Base-by-base conservation (phyloP, 345 rosid species). In the Euphorbia pulcherrima region DNA sequence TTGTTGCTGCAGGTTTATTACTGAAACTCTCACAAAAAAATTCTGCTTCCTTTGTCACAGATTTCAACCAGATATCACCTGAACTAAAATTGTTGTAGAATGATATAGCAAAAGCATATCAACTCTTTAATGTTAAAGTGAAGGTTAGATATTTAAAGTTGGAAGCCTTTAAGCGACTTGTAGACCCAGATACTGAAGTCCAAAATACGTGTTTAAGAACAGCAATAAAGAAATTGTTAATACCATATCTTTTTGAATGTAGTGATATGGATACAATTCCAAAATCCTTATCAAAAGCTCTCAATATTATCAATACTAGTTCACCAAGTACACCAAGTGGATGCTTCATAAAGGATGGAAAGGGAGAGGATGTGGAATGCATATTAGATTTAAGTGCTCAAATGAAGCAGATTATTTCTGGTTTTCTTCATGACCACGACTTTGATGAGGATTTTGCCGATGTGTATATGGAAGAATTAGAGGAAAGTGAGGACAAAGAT, bases 381-480 rank as follows among this genome's bases (percentile, higher is more conserved):
- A 75, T 87, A 64, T 71, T 93, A 66, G 77, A 61, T 74, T 81
- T 87, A 66, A 90, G 97, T 87, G 94, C 96, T 77, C 79, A 82
- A 72, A 75, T 75, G 70, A 93, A 84, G 83, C 88, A 87, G 73
- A 62, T 77, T 67, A 50, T 83, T 57, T 85, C 82, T 87, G 87
- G 87, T 79, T 74, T 75, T 71, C 77, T 81, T 82, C 86, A 92
- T 66, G 76, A 79, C 27, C 63, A 57, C 69, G 88, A 79, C 30
- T 76, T 83, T 27, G 87, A 85, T 66, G 73, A 82, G 74, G 90
- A 85, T 79, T 90, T 79, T 54, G 48, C 76, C 54, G 86, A 86
- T 83, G 96, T 90, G 48, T 93, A 93, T 72, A 72, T 79, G 77
- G 97, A 92, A 77, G 90, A 85, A 60, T 69, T 80, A 74, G 85